Percentiles rank a stretch among this genome's conserved stretches.
These are phyloP conservation scores for Lasiodiplodia theobromae DNA, from an alignment of 2,329 filamentous ascomycete species.

Conservation along the genomic window DNA sequence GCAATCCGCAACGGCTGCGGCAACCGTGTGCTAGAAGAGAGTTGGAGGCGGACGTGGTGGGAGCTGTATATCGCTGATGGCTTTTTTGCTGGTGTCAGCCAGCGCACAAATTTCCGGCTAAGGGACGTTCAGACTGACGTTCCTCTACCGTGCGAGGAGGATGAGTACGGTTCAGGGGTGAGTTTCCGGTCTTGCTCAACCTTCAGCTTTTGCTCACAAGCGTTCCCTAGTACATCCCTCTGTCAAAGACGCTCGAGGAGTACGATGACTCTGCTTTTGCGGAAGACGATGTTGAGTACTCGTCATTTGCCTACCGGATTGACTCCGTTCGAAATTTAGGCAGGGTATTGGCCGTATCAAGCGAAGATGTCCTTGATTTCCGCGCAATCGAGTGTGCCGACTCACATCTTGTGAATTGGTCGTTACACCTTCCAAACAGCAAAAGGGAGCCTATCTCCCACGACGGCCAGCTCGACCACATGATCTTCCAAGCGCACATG, in stretches of 20 bases:
- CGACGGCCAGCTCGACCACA: constrained; percentile 78
- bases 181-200: constrained; percentile 32
- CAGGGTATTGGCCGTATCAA: constrained; percentile 68
- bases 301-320: constrained; percentile 85
- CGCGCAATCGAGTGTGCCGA: constrained; percentile 63
- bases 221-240: constrained; percentile 42
- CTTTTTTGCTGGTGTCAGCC: constrained; percentile 81
- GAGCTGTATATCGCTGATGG: constrained; percentile 81
- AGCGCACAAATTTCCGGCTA: constrained; percentile 72
- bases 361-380: constrained; percentile 48
- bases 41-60: constrained; percentile 92
- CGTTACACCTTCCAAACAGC: constrained; percentile 74
- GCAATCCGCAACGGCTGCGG: constrained; percentile 69
- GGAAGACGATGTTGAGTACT: constrained; percentile 74
- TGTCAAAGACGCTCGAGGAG: constrained; percentile 66
- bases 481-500: constrained; percentile 92
- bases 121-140: constrained; percentile 73
- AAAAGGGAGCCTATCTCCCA: constrained; percentile 74
- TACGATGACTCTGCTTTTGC: constrained; percentile 81
- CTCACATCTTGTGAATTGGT: constrained; percentile 75
- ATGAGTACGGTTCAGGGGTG: constrained; percentile 63
- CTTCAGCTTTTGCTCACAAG: constrained; percentile 22
- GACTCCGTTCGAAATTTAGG: constrained; percentile 81
- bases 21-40: constrained; percentile 77
- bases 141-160: constrained; percentile 81